phyloP scores from a whole-genome alignment of 306 rosid genomes.

The Rosa persica region DNA sequence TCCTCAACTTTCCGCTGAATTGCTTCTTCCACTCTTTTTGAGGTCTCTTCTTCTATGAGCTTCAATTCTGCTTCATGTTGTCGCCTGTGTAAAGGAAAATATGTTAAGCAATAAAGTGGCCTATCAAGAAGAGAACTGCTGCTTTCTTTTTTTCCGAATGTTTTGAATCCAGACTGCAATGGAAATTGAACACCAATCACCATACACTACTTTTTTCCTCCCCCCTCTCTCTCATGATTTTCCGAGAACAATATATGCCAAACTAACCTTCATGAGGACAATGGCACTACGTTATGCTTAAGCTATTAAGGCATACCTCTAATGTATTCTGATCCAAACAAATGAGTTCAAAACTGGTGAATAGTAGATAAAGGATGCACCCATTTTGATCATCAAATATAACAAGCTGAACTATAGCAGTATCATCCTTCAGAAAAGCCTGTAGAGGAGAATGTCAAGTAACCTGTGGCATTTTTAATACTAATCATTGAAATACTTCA shows the following conservation, averaged over 20 bases:
- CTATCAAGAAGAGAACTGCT: constrained; percentile 28
- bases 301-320: constrained; percentile 99
- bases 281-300: constrained; percentile 70
- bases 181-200: constrained; percentile 29
- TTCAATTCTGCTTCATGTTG: constrained; percentile 71
- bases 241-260: constrained; percentile 56
- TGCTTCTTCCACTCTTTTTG: constrained; percentile 76
- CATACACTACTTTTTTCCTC: constrained; percentile 24
- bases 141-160: constrained; percentile 24
- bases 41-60: constrained; percentile 78
- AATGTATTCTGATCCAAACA: constrained; percentile 97
- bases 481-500: constrained; percentile 53
- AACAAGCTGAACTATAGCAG: constrained; percentile 95
- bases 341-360: constrained; percentile 94
- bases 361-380: constrained; percentile 93
- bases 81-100: constrained; percentile 51
- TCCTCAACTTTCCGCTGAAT: constrained; percentile 71
- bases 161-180: constrained; percentile 31
- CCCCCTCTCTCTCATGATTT: constrained; percentile 18
- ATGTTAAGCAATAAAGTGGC: constrained; percentile 42
- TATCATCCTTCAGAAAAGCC: constrained; percentile 98
- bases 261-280: constrained; percentile 85
- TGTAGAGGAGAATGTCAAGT: constrained; percentile 91
- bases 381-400: constrained; percentile 96
- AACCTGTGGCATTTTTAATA: constrained; percentile 81